Percentiles rank a stretch among this genome's conserved stretches.
Evolutionary conservation across 345 rosid genomes (phyloP).

Genomic region (Hevea brasiliensis): DNA sequence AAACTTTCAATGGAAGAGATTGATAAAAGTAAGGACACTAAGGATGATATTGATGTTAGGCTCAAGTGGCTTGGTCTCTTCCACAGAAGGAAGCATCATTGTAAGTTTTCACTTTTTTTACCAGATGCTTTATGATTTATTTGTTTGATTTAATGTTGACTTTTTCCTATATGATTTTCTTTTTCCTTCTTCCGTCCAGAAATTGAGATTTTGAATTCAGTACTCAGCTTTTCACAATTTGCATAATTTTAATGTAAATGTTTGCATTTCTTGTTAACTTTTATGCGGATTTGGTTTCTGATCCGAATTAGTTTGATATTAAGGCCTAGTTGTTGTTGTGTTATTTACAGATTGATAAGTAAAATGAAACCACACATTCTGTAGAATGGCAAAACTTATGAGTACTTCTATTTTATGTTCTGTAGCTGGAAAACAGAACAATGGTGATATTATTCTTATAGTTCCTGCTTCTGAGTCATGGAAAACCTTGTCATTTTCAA

Average conservation of each 20-base stretch:
- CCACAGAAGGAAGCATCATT: conserved; percentile 82
- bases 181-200: no score
- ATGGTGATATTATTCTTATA: background rate
- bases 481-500: background rate
- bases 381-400: background rate
- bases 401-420: background rate
- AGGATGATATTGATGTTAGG: conserved; percentile 82
- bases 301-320: no score
- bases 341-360: background rate
- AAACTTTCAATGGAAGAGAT: conserved; percentile 74
- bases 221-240: no score
- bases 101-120: conserved; percentile 40
- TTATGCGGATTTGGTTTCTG: no score
- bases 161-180: background rate
- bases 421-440: background rate
- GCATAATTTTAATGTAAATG: no score
- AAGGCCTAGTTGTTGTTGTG: no score
- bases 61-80: conserved; percentile 98
- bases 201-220: no score
- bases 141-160: background rate
- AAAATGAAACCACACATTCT: background rate
- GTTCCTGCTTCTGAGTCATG: background rate
- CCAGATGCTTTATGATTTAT: background rate
- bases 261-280: no score
- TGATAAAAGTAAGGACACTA: conserved; percentile 54